phyloP scores from a whole-genome alignment of 371 early-diverging fungal species.

The Mortierella sp. region DNA sequence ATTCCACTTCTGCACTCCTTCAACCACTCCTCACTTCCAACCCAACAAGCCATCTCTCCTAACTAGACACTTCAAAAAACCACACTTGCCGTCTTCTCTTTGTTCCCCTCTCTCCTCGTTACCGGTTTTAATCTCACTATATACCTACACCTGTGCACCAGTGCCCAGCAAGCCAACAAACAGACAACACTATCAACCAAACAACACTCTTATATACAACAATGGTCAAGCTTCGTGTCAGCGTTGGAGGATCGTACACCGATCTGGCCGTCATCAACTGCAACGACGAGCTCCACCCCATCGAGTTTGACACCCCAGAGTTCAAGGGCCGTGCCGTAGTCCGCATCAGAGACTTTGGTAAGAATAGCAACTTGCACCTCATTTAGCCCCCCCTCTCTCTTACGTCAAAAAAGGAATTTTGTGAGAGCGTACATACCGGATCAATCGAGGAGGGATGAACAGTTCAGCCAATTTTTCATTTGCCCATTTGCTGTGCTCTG shows the following conservation, averaged over 20 bases:
- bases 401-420: not conserved
- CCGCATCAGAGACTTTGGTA: constrained; percentile 69
- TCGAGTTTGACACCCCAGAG: constrained; percentile 67
- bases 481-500: not conserved
- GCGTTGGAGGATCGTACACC: constrained; percentile 60
- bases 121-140: not conserved
- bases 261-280: constrained; percentile 58
- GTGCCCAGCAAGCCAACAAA: not conserved
- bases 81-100: not conserved
- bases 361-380: not conserved
- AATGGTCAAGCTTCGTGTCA: constrained; percentile 59
- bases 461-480: not conserved
- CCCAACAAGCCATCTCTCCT: too few relatives aligned
- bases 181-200: too few relatives aligned
- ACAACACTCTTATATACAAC: not conserved
- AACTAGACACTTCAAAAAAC: too few relatives aligned
- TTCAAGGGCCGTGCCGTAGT: constrained; percentile 68
- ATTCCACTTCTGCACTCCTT: not conserved
- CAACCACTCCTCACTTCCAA: too few relatives aligned
- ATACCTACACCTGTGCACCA: not conserved
- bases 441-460: constrained; percentile 12
- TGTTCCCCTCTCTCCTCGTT: constrained; percentile 2
- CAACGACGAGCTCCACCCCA: constrained; percentile 65
- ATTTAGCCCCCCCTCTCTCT: not conserved
- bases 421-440: not conserved